Evolutionary conservation across 2,329 filamentous ascomycete genomes (phyloP).

Genomic region (Parastagonospora avenae): DNA sequence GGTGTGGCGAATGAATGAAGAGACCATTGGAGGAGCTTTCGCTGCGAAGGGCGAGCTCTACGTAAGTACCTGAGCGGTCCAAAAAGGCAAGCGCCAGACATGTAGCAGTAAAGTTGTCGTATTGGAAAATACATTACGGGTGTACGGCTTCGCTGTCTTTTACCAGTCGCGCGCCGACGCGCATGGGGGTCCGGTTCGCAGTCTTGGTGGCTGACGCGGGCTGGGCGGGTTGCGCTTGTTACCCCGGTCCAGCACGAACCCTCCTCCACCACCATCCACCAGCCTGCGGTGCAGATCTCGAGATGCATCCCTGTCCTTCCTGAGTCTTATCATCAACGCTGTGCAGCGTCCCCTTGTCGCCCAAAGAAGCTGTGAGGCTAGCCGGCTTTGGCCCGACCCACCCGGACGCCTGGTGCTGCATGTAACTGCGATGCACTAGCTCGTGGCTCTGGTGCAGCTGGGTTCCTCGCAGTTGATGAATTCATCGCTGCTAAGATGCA

Average conservation of each 20-base stretch:
- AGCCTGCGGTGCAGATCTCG: conserved; percentile 25
- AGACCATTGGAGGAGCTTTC: neutral
- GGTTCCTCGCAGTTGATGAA: conserved; percentile 39
- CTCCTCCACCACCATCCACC: conserved; percentile 19
- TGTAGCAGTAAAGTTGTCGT: conserved; percentile 25
- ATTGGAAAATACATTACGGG: conserved; percentile 35
- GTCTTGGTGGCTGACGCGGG: conserved; percentile 32
- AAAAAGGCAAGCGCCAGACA: neutral
- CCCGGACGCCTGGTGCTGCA: conserved; percentile 42
- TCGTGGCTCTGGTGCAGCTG: conserved; percentile 37
- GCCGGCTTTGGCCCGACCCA: conserved; percentile 31
- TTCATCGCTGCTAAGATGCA: conserved; percentile 43
- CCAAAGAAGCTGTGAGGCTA: conserved; percentile 29
- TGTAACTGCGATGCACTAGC: conserved; percentile 43
- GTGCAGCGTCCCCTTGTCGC: conserved; percentile 33
- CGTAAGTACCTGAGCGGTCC: neutral
- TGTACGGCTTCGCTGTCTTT: conserved; percentile 18
- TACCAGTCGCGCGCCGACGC: conserved; percentile 16
- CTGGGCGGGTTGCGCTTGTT: conserved; percentile 20
- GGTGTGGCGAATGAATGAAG: neutral
- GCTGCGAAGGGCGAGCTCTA: neutral
- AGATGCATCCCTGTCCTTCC: conserved; percentile 26
- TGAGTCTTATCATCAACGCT: conserved; percentile 36
- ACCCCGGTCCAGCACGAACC: conserved; percentile 23
- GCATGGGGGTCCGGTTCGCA: conserved; percentile 23